phyloP scores from a whole-genome alignment of 163 green algal species.

The Scenedesmus sp. region DNA sequence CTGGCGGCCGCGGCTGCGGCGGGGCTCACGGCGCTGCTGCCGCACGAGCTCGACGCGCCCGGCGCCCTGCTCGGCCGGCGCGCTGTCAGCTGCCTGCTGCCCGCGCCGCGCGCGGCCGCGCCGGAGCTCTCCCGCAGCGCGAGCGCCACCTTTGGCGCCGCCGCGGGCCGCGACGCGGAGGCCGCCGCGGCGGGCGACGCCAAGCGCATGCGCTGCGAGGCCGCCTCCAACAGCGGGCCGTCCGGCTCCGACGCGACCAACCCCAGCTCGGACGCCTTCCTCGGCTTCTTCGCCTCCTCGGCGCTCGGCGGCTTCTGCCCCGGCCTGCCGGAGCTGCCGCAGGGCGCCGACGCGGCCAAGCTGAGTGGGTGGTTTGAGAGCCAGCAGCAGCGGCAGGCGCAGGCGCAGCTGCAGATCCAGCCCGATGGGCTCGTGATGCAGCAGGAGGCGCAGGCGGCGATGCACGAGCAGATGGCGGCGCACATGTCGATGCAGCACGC shows the following conservation, averaged over 20 bases:
- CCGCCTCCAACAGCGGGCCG: not conserved
- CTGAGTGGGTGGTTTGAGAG: slow-evolving; percentile 29
- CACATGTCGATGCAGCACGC: slow-evolving; percentile 37
- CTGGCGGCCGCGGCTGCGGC: not conserved
- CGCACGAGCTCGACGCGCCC: not conserved
- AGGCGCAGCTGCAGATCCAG: slow-evolving; percentile 25
- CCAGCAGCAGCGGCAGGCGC: slow-evolving; percentile 36
- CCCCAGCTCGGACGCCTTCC: not conserved
- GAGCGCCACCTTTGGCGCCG: not conserved
- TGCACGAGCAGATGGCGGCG: slow-evolving; percentile 26
- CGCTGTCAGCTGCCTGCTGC: slow-evolving; percentile 8
- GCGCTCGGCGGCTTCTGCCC: too few relatives aligned
- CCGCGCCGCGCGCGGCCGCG: not conserved
- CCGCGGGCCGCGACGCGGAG: not conserved
- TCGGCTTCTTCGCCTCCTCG: not conserved
- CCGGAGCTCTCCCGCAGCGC: slow-evolving; percentile 1
- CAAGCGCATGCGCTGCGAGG: slow-evolving; percentile 14
- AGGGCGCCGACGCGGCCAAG: not conserved
- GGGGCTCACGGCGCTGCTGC: not conserved
- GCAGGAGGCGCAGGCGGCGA: slow-evolving; percentile 32
- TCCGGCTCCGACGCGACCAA: not conserved
- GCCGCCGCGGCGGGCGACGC: not conserved
- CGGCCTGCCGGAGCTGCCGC: slow-evolving; percentile 18
- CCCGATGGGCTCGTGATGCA: slow-evolving; percentile 2
- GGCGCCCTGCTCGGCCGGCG: not conserved